Conservation (phyloP, 2,329 filamentous ascomycete genomes). For the Oidium heveae region DNA sequence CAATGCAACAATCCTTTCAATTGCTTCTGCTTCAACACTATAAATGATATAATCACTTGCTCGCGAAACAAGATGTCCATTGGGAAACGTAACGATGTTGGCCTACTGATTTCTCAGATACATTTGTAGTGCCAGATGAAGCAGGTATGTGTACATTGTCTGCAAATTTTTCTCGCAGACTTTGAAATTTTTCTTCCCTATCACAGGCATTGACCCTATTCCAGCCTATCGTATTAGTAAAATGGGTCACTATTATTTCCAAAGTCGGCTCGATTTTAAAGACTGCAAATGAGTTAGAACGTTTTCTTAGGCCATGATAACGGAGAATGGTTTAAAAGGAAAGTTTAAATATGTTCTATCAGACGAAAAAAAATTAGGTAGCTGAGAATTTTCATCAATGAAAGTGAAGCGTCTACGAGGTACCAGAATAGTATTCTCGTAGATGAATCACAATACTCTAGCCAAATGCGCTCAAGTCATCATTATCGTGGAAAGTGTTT, state of each 20-base stretch:
- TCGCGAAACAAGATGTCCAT: constrained; percentile 88
- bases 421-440: constrained; percentile 53
- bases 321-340: too few species aligned
- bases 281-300: not conserved
- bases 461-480: constrained; percentile 99
- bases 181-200: constrained; percentile 65
- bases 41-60: constrained; percentile 98
- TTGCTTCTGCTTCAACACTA: constrained; percentile 82
- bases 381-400: constrained; percentile 98
- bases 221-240: too few species aligned
- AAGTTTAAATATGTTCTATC: too few species aligned
- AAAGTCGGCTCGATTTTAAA: too few species aligned
- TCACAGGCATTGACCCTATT: constrained; percentile 85
- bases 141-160: constrained; percentile 47
- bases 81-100: constrained; percentile 67
- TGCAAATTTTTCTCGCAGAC: constrained; percentile 55
- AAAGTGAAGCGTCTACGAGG: constrained; percentile 36
- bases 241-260: too few species aligned
- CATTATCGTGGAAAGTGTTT: constrained; percentile 24
- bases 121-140: constrained; percentile 13
- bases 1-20: constrained; percentile 62
- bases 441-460: constrained; percentile 64
- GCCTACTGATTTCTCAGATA: constrained; percentile 30
- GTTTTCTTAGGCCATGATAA: not conserved
- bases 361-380: constrained; percentile 87